Evolutionary conservation across 371 early-diverging fungal genomes (phyloP).

Genomic region (Smittium culicis): DNA sequence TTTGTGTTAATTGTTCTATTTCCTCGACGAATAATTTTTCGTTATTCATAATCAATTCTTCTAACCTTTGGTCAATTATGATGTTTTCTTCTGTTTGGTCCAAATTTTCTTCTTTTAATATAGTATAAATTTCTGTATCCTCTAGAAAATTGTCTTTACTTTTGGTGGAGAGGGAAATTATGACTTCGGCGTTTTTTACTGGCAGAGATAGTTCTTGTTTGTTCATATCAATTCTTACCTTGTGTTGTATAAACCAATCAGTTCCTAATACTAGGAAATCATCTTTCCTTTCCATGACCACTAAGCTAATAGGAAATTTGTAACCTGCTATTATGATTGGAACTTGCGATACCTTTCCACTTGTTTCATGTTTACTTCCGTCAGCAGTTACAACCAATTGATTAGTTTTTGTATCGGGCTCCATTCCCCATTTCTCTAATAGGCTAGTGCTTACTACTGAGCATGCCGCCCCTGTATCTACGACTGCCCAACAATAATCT

Average conservation of each 20-base stretch:
- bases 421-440: not conserved
- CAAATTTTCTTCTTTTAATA: not conserved
- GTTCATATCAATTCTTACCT: slow-evolving; percentile 3
- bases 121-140: not conserved
- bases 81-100: not conserved
- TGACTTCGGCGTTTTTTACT: not conserved
- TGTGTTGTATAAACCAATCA: slow-evolving; percentile 1
- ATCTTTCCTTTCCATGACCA: not conserved
- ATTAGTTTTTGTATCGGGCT: not conserved
- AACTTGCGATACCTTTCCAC: not conserved
- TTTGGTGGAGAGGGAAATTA: not conserved
- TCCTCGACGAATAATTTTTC: slow-evolving; percentile 14
- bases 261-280: not conserved
- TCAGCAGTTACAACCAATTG: slow-evolving; percentile 2
- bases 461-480: slow-evolving; percentile 9
- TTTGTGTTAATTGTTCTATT: slow-evolving; percentile 1
- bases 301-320: not conserved
- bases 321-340: slow-evolving; percentile 1
- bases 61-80: not conserved
- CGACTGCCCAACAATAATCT: not conserved
- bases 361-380: not conserved
- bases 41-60: slow-evolving; percentile 6
- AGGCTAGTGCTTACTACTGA: not conserved
- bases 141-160: not conserved
- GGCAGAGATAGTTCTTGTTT: not conserved